Conservation (phyloP, 305 asterid species). For the Fraxinus baroniana region DNA sequence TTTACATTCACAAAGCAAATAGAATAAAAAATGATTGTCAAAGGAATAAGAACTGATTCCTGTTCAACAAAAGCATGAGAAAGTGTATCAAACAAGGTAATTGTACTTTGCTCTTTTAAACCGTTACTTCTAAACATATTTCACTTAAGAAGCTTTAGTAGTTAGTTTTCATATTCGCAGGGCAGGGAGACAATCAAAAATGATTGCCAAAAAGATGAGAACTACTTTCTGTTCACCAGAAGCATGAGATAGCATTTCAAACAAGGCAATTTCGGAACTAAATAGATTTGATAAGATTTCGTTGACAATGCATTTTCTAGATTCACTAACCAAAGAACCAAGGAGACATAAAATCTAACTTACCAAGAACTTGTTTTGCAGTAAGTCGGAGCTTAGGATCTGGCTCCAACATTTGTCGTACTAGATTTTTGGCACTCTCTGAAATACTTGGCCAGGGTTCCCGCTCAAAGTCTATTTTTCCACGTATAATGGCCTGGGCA, state of each 20-base stretch:
- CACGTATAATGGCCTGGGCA: conserved; percentile 96
- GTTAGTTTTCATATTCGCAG: not conserved
- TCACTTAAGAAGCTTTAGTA: not conserved
- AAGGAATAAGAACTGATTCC: not conserved
- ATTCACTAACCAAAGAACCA: not conserved
- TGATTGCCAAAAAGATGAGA: not conserved
- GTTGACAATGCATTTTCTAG: not conserved
- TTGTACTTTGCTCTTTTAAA: not conserved
- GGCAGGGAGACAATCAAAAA: not conserved
- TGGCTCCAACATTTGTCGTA: conserved; percentile 89
- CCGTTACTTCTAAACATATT: not conserved
- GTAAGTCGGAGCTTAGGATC: conserved; percentile 89
- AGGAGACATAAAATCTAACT: not conserved
- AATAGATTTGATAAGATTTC: not conserved
- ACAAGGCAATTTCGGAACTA: not conserved
- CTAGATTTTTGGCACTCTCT: conserved; percentile 85
- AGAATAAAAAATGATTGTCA: not conserved
- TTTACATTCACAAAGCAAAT: not conserved
- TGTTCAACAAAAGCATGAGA: not conserved
- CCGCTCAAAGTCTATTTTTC: conserved; percentile 88
- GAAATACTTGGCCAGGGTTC: conserved; percentile 98
- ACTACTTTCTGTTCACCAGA: not conserved
- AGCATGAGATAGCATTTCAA: not conserved
- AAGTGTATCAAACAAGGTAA: not conserved
- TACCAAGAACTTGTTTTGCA: conserved; percentile 95